A percentile compares a stretch with the other conserved stretches of the same genome.
These are phyloP conservation scores for Salvia rosmarinus DNA, from an alignment of 257 asterid genomes.

Conservation along the genomic window DNA sequence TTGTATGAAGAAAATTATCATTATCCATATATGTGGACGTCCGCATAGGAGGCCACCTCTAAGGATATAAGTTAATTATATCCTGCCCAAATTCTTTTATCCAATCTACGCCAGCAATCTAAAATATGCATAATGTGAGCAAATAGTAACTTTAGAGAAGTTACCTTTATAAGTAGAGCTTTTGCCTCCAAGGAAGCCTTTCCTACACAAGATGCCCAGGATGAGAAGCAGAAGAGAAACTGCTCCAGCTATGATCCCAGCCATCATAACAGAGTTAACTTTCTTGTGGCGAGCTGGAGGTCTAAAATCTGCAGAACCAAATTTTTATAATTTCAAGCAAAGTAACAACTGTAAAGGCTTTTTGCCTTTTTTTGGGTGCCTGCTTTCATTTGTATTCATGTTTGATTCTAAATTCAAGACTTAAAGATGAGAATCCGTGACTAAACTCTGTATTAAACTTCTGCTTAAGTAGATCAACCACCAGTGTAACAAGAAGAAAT, in stretches of 20 bases:
- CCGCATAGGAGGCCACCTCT: no score
- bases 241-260: constrained; percentile 57
- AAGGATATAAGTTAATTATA: neutral
- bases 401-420: no score
- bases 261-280: constrained; percentile 39
- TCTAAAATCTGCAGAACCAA: constrained; percentile 59
- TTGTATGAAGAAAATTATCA: no score
- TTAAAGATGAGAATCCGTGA: no score
- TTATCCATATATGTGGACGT: no score
- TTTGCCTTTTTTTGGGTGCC: no score
- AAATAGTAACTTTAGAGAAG: neutral
- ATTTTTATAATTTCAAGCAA: neutral
- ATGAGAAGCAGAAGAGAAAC: constrained; percentile 46
- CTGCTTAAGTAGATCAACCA: no score
- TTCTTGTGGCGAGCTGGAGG: constrained; percentile 59
- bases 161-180: constrained; percentile 62
- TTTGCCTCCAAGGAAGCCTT: constrained; percentile 55
- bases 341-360: no score
- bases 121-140: constrained; percentile 5
- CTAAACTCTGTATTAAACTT: no score
- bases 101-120: neutral
- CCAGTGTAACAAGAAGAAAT: no score
- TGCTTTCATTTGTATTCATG: no score
- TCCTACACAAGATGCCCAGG: constrained; percentile 47
- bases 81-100: neutral